A percentile compares a stretch with the other conserved stretches of the same genome.
Conservation (phyloP, 2,329 filamentous ascomycete genomes). For the Fusarium abutilonis region DNA sequence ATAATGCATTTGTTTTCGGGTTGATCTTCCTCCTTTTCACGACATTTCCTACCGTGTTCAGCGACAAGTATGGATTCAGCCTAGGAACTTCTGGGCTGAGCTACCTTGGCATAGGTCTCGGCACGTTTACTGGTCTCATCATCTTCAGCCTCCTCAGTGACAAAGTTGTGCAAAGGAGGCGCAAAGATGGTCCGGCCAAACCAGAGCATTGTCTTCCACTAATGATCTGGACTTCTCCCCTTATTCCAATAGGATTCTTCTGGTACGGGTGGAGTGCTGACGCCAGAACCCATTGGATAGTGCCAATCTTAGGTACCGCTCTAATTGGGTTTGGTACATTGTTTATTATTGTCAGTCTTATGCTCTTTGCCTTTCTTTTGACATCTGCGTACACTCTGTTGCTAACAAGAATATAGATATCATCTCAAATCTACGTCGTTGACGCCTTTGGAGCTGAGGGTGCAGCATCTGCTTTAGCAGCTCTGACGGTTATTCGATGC, state of each 20-base stretch:
- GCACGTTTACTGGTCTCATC: constrained; percentile 43
- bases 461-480: no score
- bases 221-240: constrained; percentile 63
- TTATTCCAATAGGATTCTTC: constrained; percentile 64
- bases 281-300: constrained; percentile 55
- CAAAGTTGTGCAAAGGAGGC: no score
- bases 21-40: constrained; percentile 51
- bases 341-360: constrained; percentile 47
- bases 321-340: constrained; percentile 60
- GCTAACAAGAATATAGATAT: no score
- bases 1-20: constrained; percentile 51
- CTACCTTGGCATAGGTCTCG: constrained; percentile 61
- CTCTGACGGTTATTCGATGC: no score
- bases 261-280: constrained; percentile 69
- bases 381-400: no score
- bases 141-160: constrained; percentile 11
- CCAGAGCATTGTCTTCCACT: constrained; percentile 63
- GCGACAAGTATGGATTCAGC: constrained; percentile 49
- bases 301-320: constrained; percentile 63
- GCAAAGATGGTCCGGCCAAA: background rate
- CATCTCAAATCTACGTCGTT: no score
- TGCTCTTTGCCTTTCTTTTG: no score
- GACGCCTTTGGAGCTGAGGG: no score
- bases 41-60: constrained; percentile 52
- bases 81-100: no score